These are phyloP conservation scores for Camillea tinctor DNA, from an alignment of 2,329 filamentous ascomycete species.

Conservation along the genomic window DNA sequence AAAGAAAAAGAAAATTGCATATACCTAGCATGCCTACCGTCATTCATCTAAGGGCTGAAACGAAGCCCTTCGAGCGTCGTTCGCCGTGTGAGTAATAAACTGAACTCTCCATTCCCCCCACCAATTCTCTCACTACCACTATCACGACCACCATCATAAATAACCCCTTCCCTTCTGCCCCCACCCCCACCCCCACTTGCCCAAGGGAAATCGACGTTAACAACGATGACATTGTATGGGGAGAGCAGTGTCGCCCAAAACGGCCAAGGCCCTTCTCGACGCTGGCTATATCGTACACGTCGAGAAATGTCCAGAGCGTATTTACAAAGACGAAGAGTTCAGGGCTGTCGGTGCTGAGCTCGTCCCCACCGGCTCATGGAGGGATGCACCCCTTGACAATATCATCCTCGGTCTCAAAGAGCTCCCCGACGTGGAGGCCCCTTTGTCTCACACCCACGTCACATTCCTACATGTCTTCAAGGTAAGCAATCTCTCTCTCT, in stretches of 20 bases:
- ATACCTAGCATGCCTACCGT: slow-evolving; percentile 1
- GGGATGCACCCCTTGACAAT: slow-evolving; percentile 2
- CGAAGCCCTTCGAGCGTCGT: slow-evolving; percentile 9
- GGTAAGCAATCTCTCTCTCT: background rate
- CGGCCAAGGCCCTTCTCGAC: slow-evolving; percentile 7
- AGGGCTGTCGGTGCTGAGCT: slow-evolving; percentile 2
- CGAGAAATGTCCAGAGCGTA: background rate
- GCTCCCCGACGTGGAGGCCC: slow-evolving; percentile 2
- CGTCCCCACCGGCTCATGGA: slow-evolving; percentile 7
- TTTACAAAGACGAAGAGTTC: slow-evolving; percentile 6
- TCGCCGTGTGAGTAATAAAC: slow-evolving; percentile 2
- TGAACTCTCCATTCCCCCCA: too few species aligned
- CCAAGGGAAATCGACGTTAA: too few species aligned
- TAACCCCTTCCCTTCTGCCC: background rate
- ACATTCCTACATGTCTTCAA: background rate
- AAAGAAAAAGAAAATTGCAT: too few species aligned
- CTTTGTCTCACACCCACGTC: background rate
- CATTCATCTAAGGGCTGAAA: slow-evolving; percentile 8
- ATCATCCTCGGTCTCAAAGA: slow-evolving; percentile 10
- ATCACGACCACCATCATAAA: too few species aligned
- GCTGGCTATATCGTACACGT: slow-evolving; percentile 6
- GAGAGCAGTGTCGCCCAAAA: slow-evolving; percentile 4
- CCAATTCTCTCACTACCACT: too few species aligned
- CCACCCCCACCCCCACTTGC: background rate
- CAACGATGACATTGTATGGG: slow-evolving; percentile 2